Base-by-base conservation (phyloP, 768 basidiomycete species). In the Cystofilobasidium macerans region DNA sequence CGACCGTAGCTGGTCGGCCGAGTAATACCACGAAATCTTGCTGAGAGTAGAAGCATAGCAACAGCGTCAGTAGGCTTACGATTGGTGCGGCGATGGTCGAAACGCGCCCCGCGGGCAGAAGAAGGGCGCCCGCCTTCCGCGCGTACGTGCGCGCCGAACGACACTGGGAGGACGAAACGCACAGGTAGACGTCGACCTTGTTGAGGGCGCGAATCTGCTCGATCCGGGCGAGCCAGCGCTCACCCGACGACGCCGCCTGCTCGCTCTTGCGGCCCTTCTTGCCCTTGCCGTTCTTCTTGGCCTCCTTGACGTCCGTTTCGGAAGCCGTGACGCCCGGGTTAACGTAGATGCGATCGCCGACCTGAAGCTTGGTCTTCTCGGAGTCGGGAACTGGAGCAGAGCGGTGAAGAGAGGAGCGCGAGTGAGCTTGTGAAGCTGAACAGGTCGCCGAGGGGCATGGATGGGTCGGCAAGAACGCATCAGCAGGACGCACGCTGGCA, bases 311-410 rank as follows among this genome's bases (percentile, higher is more conserved):
- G n/a, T 26, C 20, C 13, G 22, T 30, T 4, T 24, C 20, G 57
- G 35, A 42, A 16, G 33, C 59, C 4, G 33, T 24, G 30, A 61
- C 51, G 40, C 65, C 65, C 0, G 65, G 60, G 28, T n/a, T 36
- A 33, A 67, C 43, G 53, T 54, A 67, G 65, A 67, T 67, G 40
- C 45, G 24, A 28, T 67, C 60, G 22, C 60, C 65, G 14, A 51
- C 24, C 11, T n/a, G 16, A 35, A 67, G 33, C 36, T 60, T 47
- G 22, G 51, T 40, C 51, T 57, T 54, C 26, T 40, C 24, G 36
- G n/a, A 1, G 61, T 60, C 58, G 58, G 58, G 58, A 3, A 60
- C 57, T 58, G 20, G 14, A 26, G 33, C 18, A 16, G 32, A 13
- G 24, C 7, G 33, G 35, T 6, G n/a, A 5, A 11, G 43, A 45